phyloP scores from a whole-genome alignment of 371 early-diverging fungal species.

The Blakeslea trispora region DNA sequence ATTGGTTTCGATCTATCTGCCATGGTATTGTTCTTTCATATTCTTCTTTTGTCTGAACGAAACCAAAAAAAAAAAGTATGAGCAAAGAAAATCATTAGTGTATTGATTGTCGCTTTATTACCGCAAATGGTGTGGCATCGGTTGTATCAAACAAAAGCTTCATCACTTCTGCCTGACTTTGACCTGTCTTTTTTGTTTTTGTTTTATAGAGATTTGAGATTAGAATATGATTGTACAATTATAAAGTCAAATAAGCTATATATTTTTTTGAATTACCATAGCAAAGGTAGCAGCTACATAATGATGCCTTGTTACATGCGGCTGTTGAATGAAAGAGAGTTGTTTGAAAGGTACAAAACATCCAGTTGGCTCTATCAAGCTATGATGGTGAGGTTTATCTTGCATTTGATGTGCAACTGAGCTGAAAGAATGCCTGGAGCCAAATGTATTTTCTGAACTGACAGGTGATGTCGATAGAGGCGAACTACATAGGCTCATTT shows the following conservation, averaged over 20 bases:
- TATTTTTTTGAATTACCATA: no score
- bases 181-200: slow-evolving; percentile 20
- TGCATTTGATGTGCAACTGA: not conserved
- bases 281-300: slow-evolving; percentile 22
- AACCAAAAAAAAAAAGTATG: no score
- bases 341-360: slow-evolving; percentile 15
- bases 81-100: not conserved
- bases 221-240: no score
- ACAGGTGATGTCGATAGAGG: not conserved
- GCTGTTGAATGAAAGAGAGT: slow-evolving; percentile 7
- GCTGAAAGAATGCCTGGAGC: no score
- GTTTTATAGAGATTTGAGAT: no score
- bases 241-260: no score
- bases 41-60: slow-evolving; percentile 21
- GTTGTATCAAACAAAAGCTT: slow-evolving; percentile 18
- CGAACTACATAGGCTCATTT: not conserved
- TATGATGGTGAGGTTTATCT: not conserved
- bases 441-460: not conserved
- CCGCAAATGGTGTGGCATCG: slow-evolving; percentile 12
- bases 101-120: slow-evolving; percentile 7
- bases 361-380: slow-evolving; percentile 12
- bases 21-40: slow-evolving; percentile 23
- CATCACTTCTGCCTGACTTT: slow-evolving; percentile 20
- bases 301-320: slow-evolving; percentile 12
- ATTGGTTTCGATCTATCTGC: slow-evolving; percentile 11